Evolutionary conservation across 2,329 filamentous ascomycete genomes (phyloP).

Genomic region (Verticillium nonalfalfae): DNA sequence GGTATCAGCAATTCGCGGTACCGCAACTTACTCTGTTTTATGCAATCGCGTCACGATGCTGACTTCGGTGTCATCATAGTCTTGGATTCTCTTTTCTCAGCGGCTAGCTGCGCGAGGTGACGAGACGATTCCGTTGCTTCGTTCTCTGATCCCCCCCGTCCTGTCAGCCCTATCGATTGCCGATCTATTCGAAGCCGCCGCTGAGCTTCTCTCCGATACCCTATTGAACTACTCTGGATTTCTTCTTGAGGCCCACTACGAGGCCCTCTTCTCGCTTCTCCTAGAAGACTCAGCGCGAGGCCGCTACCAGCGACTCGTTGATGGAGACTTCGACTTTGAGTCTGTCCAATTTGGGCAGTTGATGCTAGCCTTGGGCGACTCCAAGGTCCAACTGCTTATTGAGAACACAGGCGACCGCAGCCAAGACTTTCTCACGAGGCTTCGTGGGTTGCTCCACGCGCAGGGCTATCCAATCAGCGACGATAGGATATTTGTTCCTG

Average conservation of each 20-base stretch:
- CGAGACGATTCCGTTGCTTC: slow-evolving; percentile 52
- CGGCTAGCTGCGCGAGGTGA: slow-evolving; percentile 51
- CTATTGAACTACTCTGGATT: slow-evolving; percentile 60
- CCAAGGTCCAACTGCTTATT: slow-evolving; percentile 55
- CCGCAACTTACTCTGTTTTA: no score
- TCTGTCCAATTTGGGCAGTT: slow-evolving; percentile 60
- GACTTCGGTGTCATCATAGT: slow-evolving; percentile 30
- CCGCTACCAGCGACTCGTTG: slow-evolving; percentile 47
- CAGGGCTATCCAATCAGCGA: slow-evolving; percentile 64
- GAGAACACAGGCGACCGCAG: slow-evolving; percentile 42
- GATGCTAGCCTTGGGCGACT: slow-evolving; percentile 63
- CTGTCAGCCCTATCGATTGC: slow-evolving; percentile 55
- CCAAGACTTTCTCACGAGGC: slow-evolving; percentile 45
- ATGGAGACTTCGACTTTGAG: slow-evolving; percentile 58
- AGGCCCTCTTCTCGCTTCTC: slow-evolving; percentile 52
- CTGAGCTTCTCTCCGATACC: slow-evolving; percentile 60
- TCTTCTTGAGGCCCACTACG: slow-evolving; percentile 52
- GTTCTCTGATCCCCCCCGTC: slow-evolving; percentile 51
- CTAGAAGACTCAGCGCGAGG: slow-evolving; percentile 51
- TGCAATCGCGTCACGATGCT: not conserved
- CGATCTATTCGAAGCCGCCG: slow-evolving; percentile 50
- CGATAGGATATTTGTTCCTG: slow-evolving; percentile 67
- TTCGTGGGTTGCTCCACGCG: slow-evolving; percentile 60
- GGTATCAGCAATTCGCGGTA: not conserved
- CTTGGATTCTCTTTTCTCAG: slow-evolving; percentile 71